Evolutionary conservation across 2,329 filamentous ascomycete species (phyloP).

Genomic region (Aureobasidium leucospermi): DNA sequence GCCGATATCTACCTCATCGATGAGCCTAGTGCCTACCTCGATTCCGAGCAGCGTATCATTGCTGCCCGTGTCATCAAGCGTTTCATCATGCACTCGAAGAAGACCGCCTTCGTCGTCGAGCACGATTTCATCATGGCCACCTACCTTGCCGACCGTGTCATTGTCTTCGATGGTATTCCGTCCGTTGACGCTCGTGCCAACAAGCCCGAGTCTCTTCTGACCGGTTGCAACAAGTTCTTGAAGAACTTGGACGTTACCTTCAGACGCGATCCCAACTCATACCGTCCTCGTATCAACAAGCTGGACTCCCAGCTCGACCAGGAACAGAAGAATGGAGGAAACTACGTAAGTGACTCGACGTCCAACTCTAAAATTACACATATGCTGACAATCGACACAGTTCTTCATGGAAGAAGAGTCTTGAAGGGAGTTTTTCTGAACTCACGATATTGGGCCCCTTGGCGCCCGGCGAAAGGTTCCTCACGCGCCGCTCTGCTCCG

Average conservation of each 20-base stretch:
- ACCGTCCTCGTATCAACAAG: slow-evolving; percentile 98
- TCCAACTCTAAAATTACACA: not conserved
- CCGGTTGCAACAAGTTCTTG: slow-evolving; percentile 92
- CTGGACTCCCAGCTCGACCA: slow-evolving; percentile 90
- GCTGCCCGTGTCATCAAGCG: slow-evolving; percentile 97
- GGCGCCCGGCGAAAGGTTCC: slow-evolving; percentile 2
- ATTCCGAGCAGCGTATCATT: slow-evolving; percentile 98
- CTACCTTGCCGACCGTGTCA: slow-evolving; percentile 83
- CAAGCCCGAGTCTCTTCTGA: slow-evolving; percentile 81
- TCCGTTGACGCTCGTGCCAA: slow-evolving; percentile 85
- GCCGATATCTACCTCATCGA: slow-evolving; percentile 99
- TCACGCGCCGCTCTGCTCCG: slow-evolving; percentile 14
- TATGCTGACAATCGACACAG: slow-evolving; percentile 32
- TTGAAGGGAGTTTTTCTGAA: slow-evolving; percentile 55
- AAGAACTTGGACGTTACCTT: slow-evolving; percentile 97
- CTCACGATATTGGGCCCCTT: slow-evolving; percentile 17
- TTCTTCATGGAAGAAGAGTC: slow-evolving; percentile 92
- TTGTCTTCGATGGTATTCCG: slow-evolving; percentile 94
- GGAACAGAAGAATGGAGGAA: slow-evolving; percentile 88
- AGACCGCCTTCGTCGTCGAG: slow-evolving; percentile 98
- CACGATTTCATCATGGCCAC: slow-evolving; percentile 99
- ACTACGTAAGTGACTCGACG: slow-evolving; percentile 60
- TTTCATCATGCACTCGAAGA: slow-evolving; percentile 99
- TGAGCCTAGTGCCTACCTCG: slow-evolving; percentile 93
- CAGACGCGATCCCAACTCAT: slow-evolving; percentile 94